Base-by-base conservation (phyloP, 345 rosid species). In the Hibiscus syriacus region DNA sequence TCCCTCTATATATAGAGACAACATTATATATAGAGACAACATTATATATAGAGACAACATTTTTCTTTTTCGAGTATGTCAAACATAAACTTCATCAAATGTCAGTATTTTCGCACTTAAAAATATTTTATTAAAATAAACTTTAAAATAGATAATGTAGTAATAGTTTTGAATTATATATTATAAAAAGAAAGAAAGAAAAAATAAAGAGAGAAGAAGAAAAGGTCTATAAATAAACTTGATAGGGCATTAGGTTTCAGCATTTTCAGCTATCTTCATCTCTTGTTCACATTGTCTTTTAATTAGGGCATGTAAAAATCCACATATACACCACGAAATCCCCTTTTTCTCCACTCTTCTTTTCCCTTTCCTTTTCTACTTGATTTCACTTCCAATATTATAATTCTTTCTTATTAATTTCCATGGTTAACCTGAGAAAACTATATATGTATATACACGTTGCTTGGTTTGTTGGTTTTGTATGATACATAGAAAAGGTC, bases 231-330 rank as follows among this genome's bases (percentile, higher is more conserved):
- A 60, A 36, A 10, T 19, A 4, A 59, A 34, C n/a, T 58, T 2
- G 8, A 22, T 55, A 14, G 27, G 19, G 36, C n/a, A 5, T 4
- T 17, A 38, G 45, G 9, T 17, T 30, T 58, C 63, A 32, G 63
- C 63, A 58, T 30, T 58, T 7, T 58, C 63, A 36, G 48, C 65
- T 60, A 36, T 36, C 27, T 60, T 60, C 65, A 17, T 1, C 27
- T n/a, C 26, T 36, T 60, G 27, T 60, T 60, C 65, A 38, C 48
- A 60, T 45, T 32, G 26, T n/a, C n/a, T n/a, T n/a, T n/a, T n/a
- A n/a, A n/a, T n/a, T n/a, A 55, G 7, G 34, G 26, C 32, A 16
- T 56, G 0, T 14, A 16, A 56, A n/a, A 27, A 7, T 29, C 62
- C 64, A 0, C 10, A 2, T 2, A 12, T 58, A 32, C 14, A 17